A percentile compares a stretch with the other conserved stretches of the same genome.
Evolutionary conservation across 2,329 filamentous ascomycete genomes (phyloP).

Genomic region (Xylariaceae sp.): DNA sequence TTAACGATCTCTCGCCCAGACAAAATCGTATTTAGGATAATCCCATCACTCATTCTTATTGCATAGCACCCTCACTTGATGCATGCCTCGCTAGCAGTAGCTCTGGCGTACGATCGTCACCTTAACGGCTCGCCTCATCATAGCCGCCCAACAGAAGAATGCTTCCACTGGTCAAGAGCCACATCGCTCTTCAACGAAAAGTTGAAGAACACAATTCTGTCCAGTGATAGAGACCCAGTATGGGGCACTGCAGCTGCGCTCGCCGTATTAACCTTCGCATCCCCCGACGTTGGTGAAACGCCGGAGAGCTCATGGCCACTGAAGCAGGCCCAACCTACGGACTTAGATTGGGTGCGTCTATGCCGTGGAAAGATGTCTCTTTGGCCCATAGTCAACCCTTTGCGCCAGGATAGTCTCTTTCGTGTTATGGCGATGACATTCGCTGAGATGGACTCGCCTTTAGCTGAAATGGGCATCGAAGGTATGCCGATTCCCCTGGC

Average conservation of each 20-base stretch:
- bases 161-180: conserved; percentile 43
- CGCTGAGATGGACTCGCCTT: conserved; percentile 35
- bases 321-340: conserved; percentile 19
- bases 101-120: conserved; percentile 39
- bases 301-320: conserved; percentile 37
- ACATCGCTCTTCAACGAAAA: conserved; percentile 39
- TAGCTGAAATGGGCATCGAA: conserved; percentile 28
- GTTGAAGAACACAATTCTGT: conserved; percentile 33
- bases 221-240: conserved; percentile 41
- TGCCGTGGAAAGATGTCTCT: conserved; percentile 36
- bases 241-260: conserved; percentile 47
- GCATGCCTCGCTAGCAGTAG: conserved; percentile 45
- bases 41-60: conserved; percentile 11
- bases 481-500: conserved; percentile 26
- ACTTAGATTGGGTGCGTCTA: conserved; percentile 37
- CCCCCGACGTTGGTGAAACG: conserved; percentile 32
- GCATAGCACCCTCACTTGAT: conserved; percentile 42
- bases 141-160: conserved; percentile 37
- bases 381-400: conserved; percentile 34
- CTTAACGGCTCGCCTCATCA: conserved; percentile 21
- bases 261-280: conserved; percentile 39
- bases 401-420: conserved; percentile 37
- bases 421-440: conserved; percentile 33
- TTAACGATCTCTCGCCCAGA: not conserved
- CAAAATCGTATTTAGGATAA: not conserved